Evolutionary conservation across 2,329 filamentous ascomycete genomes (phyloP), one percentile per base, ranked within the genome.

Genomic region (Colletotrichum zoysiae): DNA sequence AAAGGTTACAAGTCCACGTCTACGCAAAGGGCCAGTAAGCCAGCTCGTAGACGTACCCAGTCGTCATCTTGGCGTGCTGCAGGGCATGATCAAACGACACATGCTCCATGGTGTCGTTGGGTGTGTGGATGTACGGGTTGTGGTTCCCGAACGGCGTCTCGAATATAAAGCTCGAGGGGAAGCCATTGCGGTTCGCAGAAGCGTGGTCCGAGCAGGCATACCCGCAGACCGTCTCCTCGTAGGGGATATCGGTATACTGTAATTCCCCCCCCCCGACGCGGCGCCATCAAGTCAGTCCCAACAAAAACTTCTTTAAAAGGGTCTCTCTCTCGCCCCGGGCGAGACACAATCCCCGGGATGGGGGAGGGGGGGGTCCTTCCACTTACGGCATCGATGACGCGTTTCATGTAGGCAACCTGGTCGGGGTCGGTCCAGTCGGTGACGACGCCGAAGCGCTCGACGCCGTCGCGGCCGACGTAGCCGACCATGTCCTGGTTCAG

Each of bases 61-160:
- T 77, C 7, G 84, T 85, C 76, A 87, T 77, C 78, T 83, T 83
- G 38, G 88, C 89, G 77, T 92, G 90, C 81, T 92, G 88, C 16
- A 90, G 81, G 84, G 91, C 90, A 79, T 92, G 90, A 75, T 88
- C 85, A 78, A 91, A 91, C 77, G 85, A 90, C 70, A 95, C 82
- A 74, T 89, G 90, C 78, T 92, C 87, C 74, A 95, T 89, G 77
- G 88, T 89, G 78, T 95, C 93, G 71, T 91, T 87, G 0, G 90
- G 91, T 0, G 89, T 90, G 82, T 95, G 93, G 74, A 95, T 95
- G 79, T 91, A 89, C 76, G 90, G 89, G 81, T 93, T 91, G 67
- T 83, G 86, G 78, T 88, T 81, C 67, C 87, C 85, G 75, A 91
- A 89, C 23, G 86, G 82, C 33, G 87, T 86, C 81, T 92, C 90